A percentile compares a stretch with the other conserved stretches of the same genome.
phyloP scores from a whole-genome alignment of 805 yeast genomes.

The Candida pseudofarinosa region DNA sequence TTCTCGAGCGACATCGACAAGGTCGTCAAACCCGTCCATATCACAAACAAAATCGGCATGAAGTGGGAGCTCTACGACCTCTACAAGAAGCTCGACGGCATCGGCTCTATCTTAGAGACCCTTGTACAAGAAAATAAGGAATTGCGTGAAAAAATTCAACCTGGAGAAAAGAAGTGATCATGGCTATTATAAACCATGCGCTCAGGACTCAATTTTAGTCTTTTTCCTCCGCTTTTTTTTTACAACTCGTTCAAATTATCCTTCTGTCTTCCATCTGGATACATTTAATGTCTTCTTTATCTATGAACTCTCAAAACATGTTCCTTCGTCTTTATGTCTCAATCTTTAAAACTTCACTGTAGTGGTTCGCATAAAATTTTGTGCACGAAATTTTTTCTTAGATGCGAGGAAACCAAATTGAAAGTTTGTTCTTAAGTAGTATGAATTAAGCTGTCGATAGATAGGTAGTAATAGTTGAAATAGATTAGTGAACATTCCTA shows the following conservation, averaged over 20 bases:
- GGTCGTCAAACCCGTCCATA: slow-evolving; percentile 55
- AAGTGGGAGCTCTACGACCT: slow-evolving; percentile 62
- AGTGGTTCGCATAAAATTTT: background rate
- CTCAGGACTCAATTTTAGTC: too few species aligned
- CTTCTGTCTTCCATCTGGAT: too few species aligned
- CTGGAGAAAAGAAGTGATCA: too few species aligned
- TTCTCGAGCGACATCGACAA: slow-evolving; percentile 51
- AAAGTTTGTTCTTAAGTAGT: background rate
- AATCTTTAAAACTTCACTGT: background rate
- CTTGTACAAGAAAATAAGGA: slow-evolving; percentile 33
- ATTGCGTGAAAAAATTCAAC: slow-evolving; percentile 17
- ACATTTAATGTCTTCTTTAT: too few species aligned
- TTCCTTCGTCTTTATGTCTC: too few species aligned
- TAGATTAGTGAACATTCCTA: background rate
- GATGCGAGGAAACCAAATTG: background rate
- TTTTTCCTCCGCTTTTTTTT: too few species aligned
- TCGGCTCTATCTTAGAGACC: slow-evolving; percentile 36
- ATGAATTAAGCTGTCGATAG: background rate
- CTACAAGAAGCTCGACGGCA: slow-evolving; percentile 47
- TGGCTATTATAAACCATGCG: too few species aligned
- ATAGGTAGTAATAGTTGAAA: background rate
- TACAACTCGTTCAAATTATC: too few species aligned
- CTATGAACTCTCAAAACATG: too few species aligned
- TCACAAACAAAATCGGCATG: slow-evolving; percentile 52
- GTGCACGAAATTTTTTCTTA: background rate